These are phyloP conservation scores for Astrephomene gubernaculifera DNA, from an alignment of 139 green algal species.

Conservation along the genomic window DNA sequence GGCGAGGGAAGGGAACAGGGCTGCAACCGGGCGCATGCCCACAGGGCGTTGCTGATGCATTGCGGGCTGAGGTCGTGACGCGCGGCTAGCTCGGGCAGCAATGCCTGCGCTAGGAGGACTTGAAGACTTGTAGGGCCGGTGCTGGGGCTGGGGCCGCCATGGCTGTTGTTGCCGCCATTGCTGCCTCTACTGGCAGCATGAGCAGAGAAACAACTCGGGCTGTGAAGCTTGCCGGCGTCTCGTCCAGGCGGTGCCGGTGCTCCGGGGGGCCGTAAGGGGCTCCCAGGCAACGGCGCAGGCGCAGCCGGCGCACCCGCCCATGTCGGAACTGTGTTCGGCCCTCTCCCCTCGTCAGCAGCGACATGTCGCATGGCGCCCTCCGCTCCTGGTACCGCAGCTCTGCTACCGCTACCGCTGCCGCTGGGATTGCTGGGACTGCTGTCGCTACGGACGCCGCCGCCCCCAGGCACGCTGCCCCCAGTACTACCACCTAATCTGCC, in stretches of 20 bases:
- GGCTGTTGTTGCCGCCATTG: background rate
- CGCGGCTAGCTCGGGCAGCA: constrained; percentile 13
- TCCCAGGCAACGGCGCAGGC: too few relatives aligned
- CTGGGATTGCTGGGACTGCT: constrained; percentile 9
- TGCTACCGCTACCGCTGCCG: background rate
- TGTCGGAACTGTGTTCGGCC: too few relatives aligned
- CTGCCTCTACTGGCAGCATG: background rate
- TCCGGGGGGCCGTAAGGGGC: too few relatives aligned
- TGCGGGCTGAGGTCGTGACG: constrained; percentile 17
- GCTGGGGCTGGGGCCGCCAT: background rate
- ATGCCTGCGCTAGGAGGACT: background rate
- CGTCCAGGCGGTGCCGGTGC: too few relatives aligned
- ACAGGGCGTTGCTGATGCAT: constrained; percentile 28
- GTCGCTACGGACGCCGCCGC: background rate
- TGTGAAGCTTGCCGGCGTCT: too few relatives aligned
- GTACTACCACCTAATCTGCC: background rate
- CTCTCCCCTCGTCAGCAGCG: too few relatives aligned
- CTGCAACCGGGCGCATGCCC: constrained; percentile 22
- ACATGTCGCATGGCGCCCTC: too few relatives aligned
- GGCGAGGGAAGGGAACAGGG: constrained; percentile 2
- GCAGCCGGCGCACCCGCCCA: too few relatives aligned
- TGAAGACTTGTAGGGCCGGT: background rate
- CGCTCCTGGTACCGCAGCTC: too few relatives aligned
- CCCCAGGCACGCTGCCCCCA: background rate
- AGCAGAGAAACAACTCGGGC: background rate